Percentiles rank a stretch among this genome's conserved stretches.
Evolutionary conservation across 2,329 filamentous ascomycete species (phyloP).

Genomic region (Phoma herbarum): DNA sequence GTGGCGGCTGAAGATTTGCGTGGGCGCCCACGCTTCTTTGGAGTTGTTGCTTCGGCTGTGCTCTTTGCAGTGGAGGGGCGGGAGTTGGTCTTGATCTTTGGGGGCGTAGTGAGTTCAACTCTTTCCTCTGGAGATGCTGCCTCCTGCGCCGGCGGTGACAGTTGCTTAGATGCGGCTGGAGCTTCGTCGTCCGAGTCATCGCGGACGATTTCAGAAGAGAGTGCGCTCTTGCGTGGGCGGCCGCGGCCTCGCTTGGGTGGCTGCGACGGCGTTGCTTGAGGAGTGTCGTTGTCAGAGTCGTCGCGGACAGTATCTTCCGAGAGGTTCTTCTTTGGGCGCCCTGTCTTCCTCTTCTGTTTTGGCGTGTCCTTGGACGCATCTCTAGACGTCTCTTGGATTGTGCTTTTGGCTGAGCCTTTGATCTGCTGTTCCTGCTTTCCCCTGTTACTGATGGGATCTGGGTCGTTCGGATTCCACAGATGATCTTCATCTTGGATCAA

Average conservation of each 20-base stretch:
- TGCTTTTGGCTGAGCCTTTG: not conserved
- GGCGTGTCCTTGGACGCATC: not conserved
- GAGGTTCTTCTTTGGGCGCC: slow-evolving; percentile 34
- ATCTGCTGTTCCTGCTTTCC: not conserved
- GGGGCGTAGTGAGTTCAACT: not conserved
- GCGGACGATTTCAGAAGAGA: slow-evolving; percentile 31
- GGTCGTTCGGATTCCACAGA: not conserved
- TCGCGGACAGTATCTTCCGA: slow-evolving; percentile 31
- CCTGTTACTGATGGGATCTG: not conserved
- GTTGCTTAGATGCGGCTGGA: not conserved
- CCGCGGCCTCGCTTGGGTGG: slow-evolving; percentile 23
- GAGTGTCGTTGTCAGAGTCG: slow-evolving; percentile 15
- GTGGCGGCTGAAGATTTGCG: slow-evolving; percentile 21
- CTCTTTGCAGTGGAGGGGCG: slow-evolving; percentile 14
- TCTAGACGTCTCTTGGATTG: not conserved
- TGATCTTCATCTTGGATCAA: not conserved
- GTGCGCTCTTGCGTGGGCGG: slow-evolving; percentile 29
- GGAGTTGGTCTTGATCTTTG: slow-evolving; percentile 3
- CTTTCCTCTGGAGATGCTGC: not conserved
- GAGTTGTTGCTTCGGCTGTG: not conserved
- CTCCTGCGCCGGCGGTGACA: not conserved
- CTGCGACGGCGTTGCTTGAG: slow-evolving; percentile 16
- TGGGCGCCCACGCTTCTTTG: slow-evolving; percentile 29
- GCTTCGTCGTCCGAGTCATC: slow-evolving; percentile 29
- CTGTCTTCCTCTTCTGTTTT: slow-evolving; percentile 27